These are phyloP conservation scores for Blastobotrys niveus DNA, from an alignment of 1,139 yeast species.

Conservation along the genomic window DNA sequence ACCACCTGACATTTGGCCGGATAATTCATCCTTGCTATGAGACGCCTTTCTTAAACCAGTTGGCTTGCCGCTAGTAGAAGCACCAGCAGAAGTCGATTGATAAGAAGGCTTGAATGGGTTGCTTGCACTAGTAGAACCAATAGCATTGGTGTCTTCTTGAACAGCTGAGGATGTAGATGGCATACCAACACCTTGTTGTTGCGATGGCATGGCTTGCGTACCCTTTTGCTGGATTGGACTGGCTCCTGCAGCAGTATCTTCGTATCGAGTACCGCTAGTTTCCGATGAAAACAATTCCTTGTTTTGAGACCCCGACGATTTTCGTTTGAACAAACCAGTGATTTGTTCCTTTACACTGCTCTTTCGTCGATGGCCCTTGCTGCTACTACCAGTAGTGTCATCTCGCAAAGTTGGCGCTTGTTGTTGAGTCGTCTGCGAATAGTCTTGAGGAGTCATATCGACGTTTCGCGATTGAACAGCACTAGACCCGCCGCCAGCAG, in stretches of 20 bases:
- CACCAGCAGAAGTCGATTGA: background rate
- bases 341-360: constrained; percentile 9
- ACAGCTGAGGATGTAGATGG: background rate
- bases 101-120: background rate
- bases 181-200: background rate
- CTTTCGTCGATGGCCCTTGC: background rate
- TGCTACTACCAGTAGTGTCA: background rate
- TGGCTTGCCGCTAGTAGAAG: background rate
- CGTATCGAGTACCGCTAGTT: too few species aligned
- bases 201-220: background rate
- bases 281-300: too few species aligned
- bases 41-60: background rate
- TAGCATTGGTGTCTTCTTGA: constrained; percentile 6
- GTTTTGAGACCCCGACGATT: constrained; percentile 1
- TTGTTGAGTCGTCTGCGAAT: background rate
- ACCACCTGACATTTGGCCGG: background rate
- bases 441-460: background rate
- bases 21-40: background rate
- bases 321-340: constrained; percentile 9
- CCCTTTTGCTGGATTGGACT: background rate
- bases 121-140: constrained; percentile 7
- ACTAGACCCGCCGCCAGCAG: background rate
- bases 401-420: background rate
- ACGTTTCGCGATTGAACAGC: background rate
- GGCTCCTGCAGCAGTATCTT: too few species aligned